Evolutionary conservation across 2,329 filamentous ascomycete genomes (phyloP).

Genomic region (Botrytis cinerea): DNA sequence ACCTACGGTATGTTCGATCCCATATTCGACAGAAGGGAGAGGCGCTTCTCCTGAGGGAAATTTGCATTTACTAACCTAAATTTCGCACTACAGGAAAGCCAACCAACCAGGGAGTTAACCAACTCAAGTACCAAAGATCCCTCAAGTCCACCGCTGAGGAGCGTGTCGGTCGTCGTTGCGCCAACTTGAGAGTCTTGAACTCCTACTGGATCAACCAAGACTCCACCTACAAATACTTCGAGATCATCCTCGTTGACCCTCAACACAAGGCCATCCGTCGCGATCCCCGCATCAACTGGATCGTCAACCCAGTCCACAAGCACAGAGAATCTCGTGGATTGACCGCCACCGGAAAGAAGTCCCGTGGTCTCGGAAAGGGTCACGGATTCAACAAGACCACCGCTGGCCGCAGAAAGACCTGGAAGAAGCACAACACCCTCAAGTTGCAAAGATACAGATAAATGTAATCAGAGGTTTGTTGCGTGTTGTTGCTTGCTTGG

Average conservation of each 20-base stretch:
- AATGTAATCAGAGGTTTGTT: conserved; percentile 38
- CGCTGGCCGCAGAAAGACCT: conserved; percentile 98
- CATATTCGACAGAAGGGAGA: not conserved
- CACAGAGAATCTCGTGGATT: conserved; percentile 98
- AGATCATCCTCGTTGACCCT: conserved; percentile 99
- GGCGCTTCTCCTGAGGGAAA: not conserved
- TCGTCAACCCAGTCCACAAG: conserved; percentile 99
- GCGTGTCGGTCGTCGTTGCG: conserved; percentile 98
- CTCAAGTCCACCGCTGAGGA: conserved; percentile 98
- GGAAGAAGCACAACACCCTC: conserved; percentile 99
- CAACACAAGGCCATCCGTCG: conserved; percentile 99
- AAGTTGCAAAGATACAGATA: conserved; percentile 98
- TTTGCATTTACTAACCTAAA: conserved; percentile 21
- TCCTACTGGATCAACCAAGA: conserved; percentile 99
- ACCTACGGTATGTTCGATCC: conserved; percentile 79
- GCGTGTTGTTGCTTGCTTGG: conserved; percentile 34
- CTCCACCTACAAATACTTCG: conserved; percentile 99
- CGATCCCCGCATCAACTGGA: conserved; percentile 99
- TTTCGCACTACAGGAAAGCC: conserved; percentile 76
- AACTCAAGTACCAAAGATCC: conserved; percentile 99
- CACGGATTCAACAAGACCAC: conserved; percentile 99
- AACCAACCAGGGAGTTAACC: conserved; percentile 99
- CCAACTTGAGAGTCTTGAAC: conserved; percentile 99
- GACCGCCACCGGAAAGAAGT: conserved; percentile 99
- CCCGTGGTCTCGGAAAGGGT: conserved; percentile 98